Evolutionary conservation across 2,329 filamentous ascomycete species (phyloP), one percentile per base, ranked within the genome.

Genomic region (Hymenoscyphus repandus): DNA sequence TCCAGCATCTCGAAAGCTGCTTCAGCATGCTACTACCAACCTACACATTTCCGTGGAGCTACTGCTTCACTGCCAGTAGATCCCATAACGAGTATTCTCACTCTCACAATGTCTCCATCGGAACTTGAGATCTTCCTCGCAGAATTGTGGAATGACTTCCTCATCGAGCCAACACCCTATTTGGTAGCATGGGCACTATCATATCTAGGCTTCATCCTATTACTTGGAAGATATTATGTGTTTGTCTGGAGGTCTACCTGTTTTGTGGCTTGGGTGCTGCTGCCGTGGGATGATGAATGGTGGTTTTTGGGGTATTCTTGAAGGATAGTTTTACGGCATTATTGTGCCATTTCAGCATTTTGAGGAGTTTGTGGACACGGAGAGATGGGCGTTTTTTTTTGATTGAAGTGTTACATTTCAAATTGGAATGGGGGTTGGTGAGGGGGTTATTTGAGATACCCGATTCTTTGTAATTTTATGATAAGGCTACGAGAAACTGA

Each of bases 131-230:
- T 52, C 6, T 62, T 58, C 53, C 47, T 60, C 31, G 36, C 41
- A 4, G 61, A 62, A 40, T 49, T 63, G 13, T 62, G 56, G 55
- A 38, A 59, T 6, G 58, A 64, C 44, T 60, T 63, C 39, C 42
- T 57, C 5, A 52, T 63, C 40, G 61, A 63, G 38, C 62, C 58
- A 32, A 62, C 58, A n/a, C 59, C 62, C 10, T 59, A 60, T 33
- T 41, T 61, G 31, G 58, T 60, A 18, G 50, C 51, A 15, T 59
- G 53, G 3, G 56, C 56, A 18, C 52, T 58, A 20, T 49, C 50
- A 15, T 62, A 63, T 43, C 38, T 60, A 7, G 58, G 57, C 3
- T 57, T 57, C 13, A 50, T 61, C 36, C 45, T 62, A 9, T 41
- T 63, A 17, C 46, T 59, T 1, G 49, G 49, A 15, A 48, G 57